Base-by-base conservation (phyloP, 164 flowering plant species). In the Tinospora cordifolia region DNA sequence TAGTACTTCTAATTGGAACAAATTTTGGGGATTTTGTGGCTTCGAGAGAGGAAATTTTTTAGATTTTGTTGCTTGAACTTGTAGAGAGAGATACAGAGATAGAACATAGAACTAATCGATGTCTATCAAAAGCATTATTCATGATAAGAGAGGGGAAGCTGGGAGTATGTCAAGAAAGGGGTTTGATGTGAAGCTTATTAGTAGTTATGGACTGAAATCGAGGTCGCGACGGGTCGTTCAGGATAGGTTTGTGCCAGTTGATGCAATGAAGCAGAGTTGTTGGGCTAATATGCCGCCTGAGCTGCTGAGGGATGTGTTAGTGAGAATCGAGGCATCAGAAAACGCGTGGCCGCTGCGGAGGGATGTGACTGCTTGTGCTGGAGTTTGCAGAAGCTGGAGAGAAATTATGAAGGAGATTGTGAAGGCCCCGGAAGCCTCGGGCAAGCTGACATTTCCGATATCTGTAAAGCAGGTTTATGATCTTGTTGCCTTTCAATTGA, bases 201-300 rank as follows among this genome's bases (percentile, higher is more conserved):
- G 5, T 11, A 41, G 66, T 15, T 64, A 36, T 64, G 66, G 39
- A 13, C 36, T 82, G 81, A 77, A 87, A 70, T 90, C 97, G 6
- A 83, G 88, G 82, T 90, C 92, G 0, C 87, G 82, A 6, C 78
- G 90, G n/a, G 88, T 79, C 57, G 91, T 87, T 36, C 88, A 83
- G 72, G 91, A 87, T 76, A 62, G 75, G n/a, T 69, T 77, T 26
- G 75, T 73, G 80, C 79, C 36, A 3, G 65, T 69, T 26, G 83
- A 84, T 64, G 76, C 74, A 36, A 39, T 80, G 60, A 75, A 82
- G 73, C 84, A 84, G 74, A 87, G 91, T 51, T 83, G 87, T 68
- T 93, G 97, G 96, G 85, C 93, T 14, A 82, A 88, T 73, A 75
- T 94, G 84, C 98, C 98, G 0, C 87, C 82, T 24, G 98, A 94